Base-by-base conservation (phyloP, 2,329 filamentous ascomycete species). In the Ustulina deusta region DNA sequence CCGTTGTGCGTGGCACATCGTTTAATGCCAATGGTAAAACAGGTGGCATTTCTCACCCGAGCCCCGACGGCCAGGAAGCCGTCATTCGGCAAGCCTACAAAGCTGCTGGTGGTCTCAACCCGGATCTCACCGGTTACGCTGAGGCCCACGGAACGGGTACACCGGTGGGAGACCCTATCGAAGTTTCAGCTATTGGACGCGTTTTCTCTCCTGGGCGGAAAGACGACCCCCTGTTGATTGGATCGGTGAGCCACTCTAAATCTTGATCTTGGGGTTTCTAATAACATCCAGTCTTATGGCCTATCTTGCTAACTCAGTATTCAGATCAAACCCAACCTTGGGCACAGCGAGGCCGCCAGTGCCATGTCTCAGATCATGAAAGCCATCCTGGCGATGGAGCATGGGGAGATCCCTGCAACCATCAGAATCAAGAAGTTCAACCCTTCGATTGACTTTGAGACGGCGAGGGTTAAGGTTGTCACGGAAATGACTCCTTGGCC, bases 91-190 rank as follows among this genome's bases (percentile, higher is more conserved):
- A 56, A 17, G 71, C 73, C 0, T 74, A 74, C 29, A 27, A 63
- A 3, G 51, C 61, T 11, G 72, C 71, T 6, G 27, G 56, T 3
- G 25, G 25, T n/a, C 13, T 51, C 9, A 13, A 51, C 48, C 20
- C n/a, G 22, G 9, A 6, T 22, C 9, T 29, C 7, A 51, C 72
- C 0, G 34, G 34, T 1, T 69, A 68, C 32, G 22, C 72, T 10
- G 72, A 73, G 46, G 68, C 59, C 32, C 70, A 74, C 46, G 71
- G 81, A 1, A 83, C 82, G 0, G 81, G 81, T 0, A 84, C 82
- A 1, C 61, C 65, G 4, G 77, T 76, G 1, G 82, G 63, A 5
- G 82, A 84, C 65, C 78, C 80, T 0, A 69, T 76, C 5, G 82
- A 84, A 66, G 76, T 79, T 1, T 57, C 67, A 3, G 81, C 79